These are phyloP conservation scores for Macrocystidia cucumis DNA, from an alignment of 1,284 basidiomycete species.

Conservation along the genomic window DNA sequence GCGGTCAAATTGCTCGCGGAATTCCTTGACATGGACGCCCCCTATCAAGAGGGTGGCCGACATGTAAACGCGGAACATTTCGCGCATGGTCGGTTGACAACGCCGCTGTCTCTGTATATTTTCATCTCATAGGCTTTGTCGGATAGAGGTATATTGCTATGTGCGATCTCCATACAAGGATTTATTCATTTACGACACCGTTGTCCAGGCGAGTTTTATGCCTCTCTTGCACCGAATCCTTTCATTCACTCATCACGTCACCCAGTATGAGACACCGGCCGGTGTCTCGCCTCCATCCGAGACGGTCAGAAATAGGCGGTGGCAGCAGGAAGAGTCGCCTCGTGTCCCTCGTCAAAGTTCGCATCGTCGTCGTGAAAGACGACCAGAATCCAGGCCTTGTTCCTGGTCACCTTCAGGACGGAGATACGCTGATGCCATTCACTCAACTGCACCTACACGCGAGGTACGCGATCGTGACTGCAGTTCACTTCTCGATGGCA, in stretches of 20 bases:
- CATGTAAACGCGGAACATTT: constrained; percentile 81
- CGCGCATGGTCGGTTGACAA: constrained; percentile 62
- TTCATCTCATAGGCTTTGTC: constrained; percentile 5
- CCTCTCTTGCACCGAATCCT: constrained; percentile 6
- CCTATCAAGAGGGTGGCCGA: constrained; percentile 44
- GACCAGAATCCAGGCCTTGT: constrained; percentile 9
- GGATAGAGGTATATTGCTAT: constrained; percentile 76
- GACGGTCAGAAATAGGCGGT: constrained; percentile 25
- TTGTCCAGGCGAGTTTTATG: constrained; percentile 59
- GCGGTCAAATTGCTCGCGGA: constrained; percentile 77
- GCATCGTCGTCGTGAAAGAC: constrained; percentile 10
- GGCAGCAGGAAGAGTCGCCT: constrained; percentile 27
- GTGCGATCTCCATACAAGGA: constrained; percentile 80
- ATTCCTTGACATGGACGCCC: constrained; percentile 71
- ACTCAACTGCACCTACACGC: too few species aligned
- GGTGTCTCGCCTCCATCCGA: constrained; percentile 22
- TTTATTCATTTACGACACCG: constrained; percentile 70
- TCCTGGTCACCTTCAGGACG: constrained; percentile 26
- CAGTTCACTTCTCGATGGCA: constrained; percentile 2
- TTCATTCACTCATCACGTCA: constrained; percentile 5
- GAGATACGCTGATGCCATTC: constrained; percentile 12
- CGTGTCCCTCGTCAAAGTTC: constrained; percentile 13
- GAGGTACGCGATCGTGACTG: too few species aligned
- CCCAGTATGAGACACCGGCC: constrained; percentile 47
- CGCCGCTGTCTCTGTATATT: constrained; percentile 7